Base-by-base conservation (phyloP, 2,329 filamentous ascomycete species). In the Macrophomina pseudophaseolina region DNA sequence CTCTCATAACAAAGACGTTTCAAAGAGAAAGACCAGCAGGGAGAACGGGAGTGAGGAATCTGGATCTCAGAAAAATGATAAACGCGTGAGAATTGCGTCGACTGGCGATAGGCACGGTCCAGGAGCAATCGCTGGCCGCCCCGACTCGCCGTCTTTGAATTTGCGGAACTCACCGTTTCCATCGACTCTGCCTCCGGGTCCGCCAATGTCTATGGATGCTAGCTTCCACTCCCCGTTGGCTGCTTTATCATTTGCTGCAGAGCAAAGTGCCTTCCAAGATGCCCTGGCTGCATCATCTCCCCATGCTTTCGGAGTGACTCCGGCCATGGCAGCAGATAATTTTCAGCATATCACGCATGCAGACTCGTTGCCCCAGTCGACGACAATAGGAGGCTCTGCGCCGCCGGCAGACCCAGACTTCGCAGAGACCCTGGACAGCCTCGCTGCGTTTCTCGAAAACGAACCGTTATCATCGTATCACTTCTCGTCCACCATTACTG, bases 381-480 rank as follows among this genome's bases (percentile, higher is more conserved):
- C 63, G 28, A 69, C 70, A 2, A 58, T 72, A 11, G 70, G 73
- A 60, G 67, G 69, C 30, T 51, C 68, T 12, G 62, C 52, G 7
- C 56, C 66, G 1, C 58, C 67, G 12, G 32, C 67, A 38, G 51
- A 48, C 4, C 30, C 62, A 33, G 49, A 56, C 1, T 70, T 71
- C 8, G 14, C 69, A 12, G 75, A 77, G 54, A 77, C 78, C 3
- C 71, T 80, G 28, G 76, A 80, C 53, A 78, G 73, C 65, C 72
- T 80, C 2, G 73, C 78, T 14, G 73, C 74, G 1, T 80, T 80
- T 62, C 73, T 80, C 44, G 77, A 80, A 46, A 76, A 75, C 65
- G 78, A 78, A 30, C 73, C 75, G 3, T 67, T 79, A 18, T 74
- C 73, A 2, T 78, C 77, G 4, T 79, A 80, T 66, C 78, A 79